A percentile compares a stretch with the other conserved stretches of the same genome.
These are phyloP conservation scores for Termitomyces sp. DNA, from an alignment of 768 basidiomycete species.

Conservation along the genomic window DNA sequence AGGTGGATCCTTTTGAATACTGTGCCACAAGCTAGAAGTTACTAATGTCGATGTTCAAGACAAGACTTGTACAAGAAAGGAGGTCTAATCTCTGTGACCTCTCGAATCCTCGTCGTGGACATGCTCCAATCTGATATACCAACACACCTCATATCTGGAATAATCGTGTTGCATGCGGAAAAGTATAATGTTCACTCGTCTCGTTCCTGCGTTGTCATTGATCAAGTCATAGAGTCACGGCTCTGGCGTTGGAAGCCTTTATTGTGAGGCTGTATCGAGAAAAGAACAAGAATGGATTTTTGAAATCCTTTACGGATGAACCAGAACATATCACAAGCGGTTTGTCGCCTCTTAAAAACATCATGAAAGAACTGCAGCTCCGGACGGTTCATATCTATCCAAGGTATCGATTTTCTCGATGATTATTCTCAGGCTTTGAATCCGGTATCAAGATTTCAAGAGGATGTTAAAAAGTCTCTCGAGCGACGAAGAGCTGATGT, in stretches of 20 bases:
- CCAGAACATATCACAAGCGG: conserved; percentile 94
- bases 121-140: conserved; percentile 87
- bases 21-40: not conserved
- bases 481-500: conserved; percentile 86
- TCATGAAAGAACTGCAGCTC: conserved; percentile 90
- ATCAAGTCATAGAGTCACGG: conserved; percentile 56
- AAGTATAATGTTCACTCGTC: conserved; percentile 37
- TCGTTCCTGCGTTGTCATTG: not conserved
- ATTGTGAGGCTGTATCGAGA: conserved; percentile 88
- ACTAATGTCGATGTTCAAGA: conserved; percentile 31
- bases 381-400: conserved; percentile 91
- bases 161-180: conserved; percentile 89
- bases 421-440: not conserved
- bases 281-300: conserved; percentile 83
- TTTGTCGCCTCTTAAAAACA: conserved; percentile 83
- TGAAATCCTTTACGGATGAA: conserved; percentile 97
- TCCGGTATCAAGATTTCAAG: conserved; percentile 68
- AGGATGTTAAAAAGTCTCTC: conserved; percentile 76
- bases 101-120: conserved; percentile 91
- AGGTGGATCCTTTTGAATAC: conserved; percentile 44
- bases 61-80: conserved; percentile 84
- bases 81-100: conserved; percentile 88
- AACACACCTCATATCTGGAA: conserved; percentile 78
- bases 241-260: conserved; percentile 85
- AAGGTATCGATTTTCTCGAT: conserved; percentile 40